Base-by-base conservation (phyloP, 169 alveolate genomes). In the Besnoitia besnoiti region DNA sequence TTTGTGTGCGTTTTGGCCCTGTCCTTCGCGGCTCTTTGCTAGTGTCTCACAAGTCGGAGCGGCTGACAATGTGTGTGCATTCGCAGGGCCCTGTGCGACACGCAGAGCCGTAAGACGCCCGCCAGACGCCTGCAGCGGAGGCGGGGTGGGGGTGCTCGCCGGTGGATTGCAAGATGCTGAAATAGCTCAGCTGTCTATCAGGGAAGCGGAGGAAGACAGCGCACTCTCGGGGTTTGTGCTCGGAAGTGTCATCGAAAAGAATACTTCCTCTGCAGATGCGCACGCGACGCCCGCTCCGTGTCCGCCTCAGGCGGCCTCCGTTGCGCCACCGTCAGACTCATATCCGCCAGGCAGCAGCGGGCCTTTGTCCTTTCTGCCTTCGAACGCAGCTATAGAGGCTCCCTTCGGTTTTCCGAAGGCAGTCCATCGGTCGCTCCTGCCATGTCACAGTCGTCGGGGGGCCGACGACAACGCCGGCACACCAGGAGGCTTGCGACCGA, bases 341-440 rank as follows among this genome's bases (percentile, higher is more conserved):
- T 21, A n/a, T 55, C 30, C 30, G 33, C 67, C 12, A 55, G 67
- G 67, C 14, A 5, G 24, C 24, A 5, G 55, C 67, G 67, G 3
- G 67, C 7, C 30, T 19, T 19, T n/a, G 24, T 55, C 67, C 3
- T 39, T 24, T 19, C 40, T 77, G 61, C 59, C 49, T 24, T 42
- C 87, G 61, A 10, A 77, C 59, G 59, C 49, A 2, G 87, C 87
- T 8, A 37, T 77, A 14, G 87, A 77, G 21, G 87, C 87, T 40
- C 49, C 87, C 30, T 42, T 30, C 39, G 89, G 89, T 1, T 80
- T 80, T 30, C 89, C 89, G 27, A 19, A 16, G 46, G 47, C 89
- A 8, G 89, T 80, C 33, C 89, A 80, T 42, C 89, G 89, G 5
- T 46, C 75, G 0, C 30, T 80, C 2, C 37, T 37, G 55, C 16